Conservation (phyloP, 169 alveolate genomes). For the Blepharisma undulans region DNA sequence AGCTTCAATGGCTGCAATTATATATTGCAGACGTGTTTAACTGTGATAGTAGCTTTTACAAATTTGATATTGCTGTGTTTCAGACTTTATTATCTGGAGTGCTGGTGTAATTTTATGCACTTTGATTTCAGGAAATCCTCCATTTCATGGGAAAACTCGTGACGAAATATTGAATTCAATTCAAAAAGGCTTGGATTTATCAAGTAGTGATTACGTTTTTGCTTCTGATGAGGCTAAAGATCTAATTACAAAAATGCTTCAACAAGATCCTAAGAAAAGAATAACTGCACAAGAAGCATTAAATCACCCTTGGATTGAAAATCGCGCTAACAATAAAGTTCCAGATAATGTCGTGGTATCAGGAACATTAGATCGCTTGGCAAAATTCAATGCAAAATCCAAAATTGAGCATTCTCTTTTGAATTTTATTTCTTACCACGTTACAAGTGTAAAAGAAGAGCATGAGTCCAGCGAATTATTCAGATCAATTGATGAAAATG, state of each 20-base stretch:
- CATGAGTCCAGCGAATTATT: conserved; percentile 53
- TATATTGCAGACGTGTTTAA: too few relatives aligned
- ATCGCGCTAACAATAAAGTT: neutral
- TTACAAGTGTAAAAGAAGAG: conserved; percentile 51
- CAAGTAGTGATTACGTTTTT: conserved; percentile 84
- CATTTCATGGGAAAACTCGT: neutral
- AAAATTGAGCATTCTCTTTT: too few relatives aligned
- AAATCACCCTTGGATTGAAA: neutral
- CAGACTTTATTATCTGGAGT: too few relatives aligned
- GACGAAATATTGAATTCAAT: neutral
- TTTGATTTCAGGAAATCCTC: neutral
- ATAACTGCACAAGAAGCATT: neutral
- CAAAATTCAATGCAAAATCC: conserved; percentile 48
- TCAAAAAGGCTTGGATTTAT: conserved; percentile 63
- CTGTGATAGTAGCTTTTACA: too few relatives aligned
- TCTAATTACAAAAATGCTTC: conserved; percentile 58
- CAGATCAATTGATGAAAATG: conserved; percentile 55
- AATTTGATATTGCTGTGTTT: too few relatives aligned
- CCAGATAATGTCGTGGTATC: neutral
- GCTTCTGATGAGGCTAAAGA: conserved; percentile 63
- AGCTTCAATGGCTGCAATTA: too few relatives aligned
- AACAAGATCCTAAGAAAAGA: neutral
- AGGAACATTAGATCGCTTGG: neutral
- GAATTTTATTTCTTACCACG: conserved; percentile 59
- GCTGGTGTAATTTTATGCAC: neutral